Evolutionary conservation across 768 basidiomycete genomes (phyloP).

Genomic region (Tremella yokohamensis): DNA sequence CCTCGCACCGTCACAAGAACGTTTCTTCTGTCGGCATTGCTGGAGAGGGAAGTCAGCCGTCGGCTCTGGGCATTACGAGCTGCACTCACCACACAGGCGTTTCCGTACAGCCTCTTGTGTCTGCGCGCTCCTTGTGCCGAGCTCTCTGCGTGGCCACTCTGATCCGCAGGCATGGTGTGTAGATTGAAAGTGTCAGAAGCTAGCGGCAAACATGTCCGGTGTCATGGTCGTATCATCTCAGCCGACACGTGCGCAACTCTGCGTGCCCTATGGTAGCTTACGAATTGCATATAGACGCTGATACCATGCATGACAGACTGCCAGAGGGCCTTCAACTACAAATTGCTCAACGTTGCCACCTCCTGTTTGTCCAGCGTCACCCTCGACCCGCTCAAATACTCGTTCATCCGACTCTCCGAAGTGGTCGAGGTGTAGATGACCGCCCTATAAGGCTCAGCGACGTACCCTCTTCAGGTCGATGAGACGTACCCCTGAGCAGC

Average conservation of each 20-base stretch:
- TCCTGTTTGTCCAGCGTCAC: neutral
- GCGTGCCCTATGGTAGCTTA: too few relatives aligned
- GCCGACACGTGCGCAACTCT: too few relatives aligned
- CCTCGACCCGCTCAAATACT: neutral
- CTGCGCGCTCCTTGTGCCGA: neutral
- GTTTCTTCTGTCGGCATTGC: slow-evolving; percentile 18
- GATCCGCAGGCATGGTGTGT: neutral
- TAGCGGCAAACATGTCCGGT: too few relatives aligned
- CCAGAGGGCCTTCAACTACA: too few relatives aligned
- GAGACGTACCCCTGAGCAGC: slow-evolving; percentile 2
- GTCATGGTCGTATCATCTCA: too few relatives aligned
- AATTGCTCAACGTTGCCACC: neutral
- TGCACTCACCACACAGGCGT: slow-evolving; percentile 8
- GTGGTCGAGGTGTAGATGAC: slow-evolving; percentile 9
- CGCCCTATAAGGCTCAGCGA: neutral
- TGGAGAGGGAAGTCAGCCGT: neutral
- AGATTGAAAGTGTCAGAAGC: too few relatives aligned
- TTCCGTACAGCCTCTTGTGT: slow-evolving; percentile 10
- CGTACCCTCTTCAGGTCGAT: too few relatives aligned
- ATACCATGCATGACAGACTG: too few relatives aligned
- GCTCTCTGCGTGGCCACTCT: neutral
- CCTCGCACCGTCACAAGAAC: slow-evolving; percentile 9
- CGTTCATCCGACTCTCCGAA: slow-evolving; percentile 1
- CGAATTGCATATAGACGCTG: too few relatives aligned
- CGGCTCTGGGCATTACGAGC: neutral